Percentiles rank a stretch among this genome's conserved stretches.
Conservation (phyloP, 2,329 filamentous ascomycete genomes). For the Ceratocystis huliohia region DNA sequence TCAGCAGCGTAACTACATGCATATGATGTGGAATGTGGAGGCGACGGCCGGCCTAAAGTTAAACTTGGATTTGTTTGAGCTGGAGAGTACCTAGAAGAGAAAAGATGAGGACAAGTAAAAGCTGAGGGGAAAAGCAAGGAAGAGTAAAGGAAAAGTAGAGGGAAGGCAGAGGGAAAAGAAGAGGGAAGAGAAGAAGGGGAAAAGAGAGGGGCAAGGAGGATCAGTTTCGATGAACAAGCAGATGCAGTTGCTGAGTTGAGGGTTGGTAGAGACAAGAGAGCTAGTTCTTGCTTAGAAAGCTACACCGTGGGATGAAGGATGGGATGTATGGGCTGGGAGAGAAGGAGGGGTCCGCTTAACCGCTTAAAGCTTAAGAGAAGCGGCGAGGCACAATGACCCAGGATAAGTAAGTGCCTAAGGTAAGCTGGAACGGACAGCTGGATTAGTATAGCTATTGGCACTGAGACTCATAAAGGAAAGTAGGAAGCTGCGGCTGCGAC, state of each 20-base stretch:
- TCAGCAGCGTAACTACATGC: conserved; percentile 16
- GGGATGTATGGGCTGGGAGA: background rate
- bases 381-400: background rate
- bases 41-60: conserved; percentile 12
- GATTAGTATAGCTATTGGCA: too few relatives aligned
- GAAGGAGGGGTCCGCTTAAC: conserved; percentile 1
- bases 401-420: background rate
- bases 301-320: background rate
- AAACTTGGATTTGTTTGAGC: conserved; percentile 9
- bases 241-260: conserved; percentile 10
- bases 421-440: background rate
- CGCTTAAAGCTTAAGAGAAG: background rate
- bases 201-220: conserved; percentile 17
- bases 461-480: too few relatives aligned
- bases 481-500: background rate
- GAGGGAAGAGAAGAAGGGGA: background rate
- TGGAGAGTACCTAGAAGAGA: background rate
- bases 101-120: background rate
- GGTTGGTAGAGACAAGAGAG: background rate
- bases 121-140: background rate
- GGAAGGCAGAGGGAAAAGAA: background rate
- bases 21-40: conserved; percentile 17
- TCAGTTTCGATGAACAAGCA: conserved; percentile 13
- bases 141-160: conserved; percentile 14
- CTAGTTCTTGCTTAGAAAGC: background rate